Percentiles rank a stretch among this genome's conserved stretches.
These are phyloP conservation scores for Glycine tomentella DNA, from an alignment of 306 rosid species.

Conservation along the genomic window DNA sequence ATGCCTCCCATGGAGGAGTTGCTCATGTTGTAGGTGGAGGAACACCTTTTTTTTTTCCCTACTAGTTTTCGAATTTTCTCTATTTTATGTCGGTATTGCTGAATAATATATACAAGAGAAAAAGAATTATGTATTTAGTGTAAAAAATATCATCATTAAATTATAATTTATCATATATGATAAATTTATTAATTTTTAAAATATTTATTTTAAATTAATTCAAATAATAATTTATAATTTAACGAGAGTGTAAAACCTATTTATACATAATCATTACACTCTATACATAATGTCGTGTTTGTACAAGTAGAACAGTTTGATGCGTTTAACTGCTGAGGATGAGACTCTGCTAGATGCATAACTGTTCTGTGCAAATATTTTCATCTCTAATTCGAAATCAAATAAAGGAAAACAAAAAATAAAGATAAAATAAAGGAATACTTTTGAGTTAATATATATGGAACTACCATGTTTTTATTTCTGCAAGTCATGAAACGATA, in stretches of 20 bases:
- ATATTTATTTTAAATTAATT: too few species aligned
- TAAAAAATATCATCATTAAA: too few species aligned
- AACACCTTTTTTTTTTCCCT: background rate
- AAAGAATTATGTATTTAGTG: too few species aligned
- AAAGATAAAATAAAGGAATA: background rate
- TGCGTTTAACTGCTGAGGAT: background rate
- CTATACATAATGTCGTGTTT: background rate
- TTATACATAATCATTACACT: too few species aligned
- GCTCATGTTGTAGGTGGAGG: background rate
- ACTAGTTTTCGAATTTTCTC: background rate
- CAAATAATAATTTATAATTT: too few species aligned
- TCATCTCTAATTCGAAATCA: background rate
- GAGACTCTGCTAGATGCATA: background rate
- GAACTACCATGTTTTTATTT: background rate
- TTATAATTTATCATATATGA: background rate
- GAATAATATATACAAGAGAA: too few species aligned
- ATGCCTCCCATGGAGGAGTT: constrained; percentile 48
- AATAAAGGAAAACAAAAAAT: background rate
- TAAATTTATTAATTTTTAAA: too few species aligned
- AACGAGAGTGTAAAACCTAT: too few species aligned
- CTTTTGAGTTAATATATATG: background rate
- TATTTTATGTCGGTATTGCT: background rate
- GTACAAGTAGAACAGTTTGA: background rate
- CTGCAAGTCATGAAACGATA: background rate
- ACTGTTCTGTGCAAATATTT: background rate